Evolutionary conservation across 1,284 basidiomycete genomes (phyloP).

Genomic region (Rhodotorula glutinis): DNA sequence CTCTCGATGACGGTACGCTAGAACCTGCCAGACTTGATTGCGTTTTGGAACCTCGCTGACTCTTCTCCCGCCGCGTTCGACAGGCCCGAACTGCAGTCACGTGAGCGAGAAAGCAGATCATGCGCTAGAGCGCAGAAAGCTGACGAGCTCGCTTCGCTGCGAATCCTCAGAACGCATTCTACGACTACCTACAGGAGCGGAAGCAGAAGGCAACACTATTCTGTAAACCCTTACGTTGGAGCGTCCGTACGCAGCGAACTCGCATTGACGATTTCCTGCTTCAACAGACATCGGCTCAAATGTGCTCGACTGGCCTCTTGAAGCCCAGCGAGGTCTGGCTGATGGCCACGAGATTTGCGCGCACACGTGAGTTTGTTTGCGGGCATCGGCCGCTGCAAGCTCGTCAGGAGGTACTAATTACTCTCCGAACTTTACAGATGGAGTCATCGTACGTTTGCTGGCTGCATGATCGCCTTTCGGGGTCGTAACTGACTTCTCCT

Average conservation of each 20-base stretch:
- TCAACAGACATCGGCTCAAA: conserved; percentile 24
- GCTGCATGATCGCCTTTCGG: no score
- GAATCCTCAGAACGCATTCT: conserved; percentile 46
- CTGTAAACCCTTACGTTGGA: conserved; percentile 10
- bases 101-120: neutral
- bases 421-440: no score
- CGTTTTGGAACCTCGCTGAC: no score
- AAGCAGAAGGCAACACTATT: conserved; percentile 55
- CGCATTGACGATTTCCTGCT: neutral
- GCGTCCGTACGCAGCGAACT: neutral
- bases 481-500: conserved; percentile 9
- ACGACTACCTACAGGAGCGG: conserved; percentile 52
- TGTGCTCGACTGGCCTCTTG: conserved; percentile 54
- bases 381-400: no score
- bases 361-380: conserved; percentile 5
- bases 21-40: neutral
- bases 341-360: conserved; percentile 49
- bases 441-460: no score
- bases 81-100: conserved; percentile 44
- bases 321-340: conserved; percentile 52
- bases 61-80: no score
- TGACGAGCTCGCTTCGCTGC: no score
- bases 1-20: conserved; percentile 53
- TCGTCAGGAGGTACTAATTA: no score
- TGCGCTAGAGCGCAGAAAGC: no score